These are phyloP conservation scores for Boletus vermiculosoides DNA, from an alignment of 768 basidiomycete species.

Conservation along the genomic window DNA sequence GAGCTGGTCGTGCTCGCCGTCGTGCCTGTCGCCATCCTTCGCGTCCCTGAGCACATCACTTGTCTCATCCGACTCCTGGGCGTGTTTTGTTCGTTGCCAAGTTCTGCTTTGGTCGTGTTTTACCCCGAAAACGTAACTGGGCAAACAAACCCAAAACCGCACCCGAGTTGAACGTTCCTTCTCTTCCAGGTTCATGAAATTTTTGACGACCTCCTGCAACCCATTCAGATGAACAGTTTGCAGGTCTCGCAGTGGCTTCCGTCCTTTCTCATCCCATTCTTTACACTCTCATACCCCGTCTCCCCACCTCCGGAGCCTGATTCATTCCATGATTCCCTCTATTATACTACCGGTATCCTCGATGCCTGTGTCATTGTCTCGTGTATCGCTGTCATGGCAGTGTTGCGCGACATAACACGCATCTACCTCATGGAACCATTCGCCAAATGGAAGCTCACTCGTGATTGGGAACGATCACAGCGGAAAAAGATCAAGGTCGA, in stretches of 20 bases:
- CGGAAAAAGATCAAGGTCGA: conserved; percentile 17
- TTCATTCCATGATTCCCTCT: conserved; percentile 67
- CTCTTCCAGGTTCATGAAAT: conserved; percentile 31
- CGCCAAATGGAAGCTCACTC: conserved; percentile 70
- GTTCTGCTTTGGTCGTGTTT: conserved; percentile 26
- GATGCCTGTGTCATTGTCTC: conserved; percentile 80
- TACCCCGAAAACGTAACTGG: conserved; percentile 26
- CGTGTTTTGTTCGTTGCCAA: conserved; percentile 9
- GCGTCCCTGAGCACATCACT: conserved; percentile 2
- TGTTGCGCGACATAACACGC: conserved; percentile 77
- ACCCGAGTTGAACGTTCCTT: conserved; percentile 11
- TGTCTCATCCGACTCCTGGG: neutral
- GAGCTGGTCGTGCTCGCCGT: conserved; percentile 1
- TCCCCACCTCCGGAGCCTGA: conserved; percentile 55
- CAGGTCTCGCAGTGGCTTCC: conserved; percentile 44
- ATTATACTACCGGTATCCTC: conserved; percentile 70
- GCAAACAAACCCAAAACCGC: conserved; percentile 35
- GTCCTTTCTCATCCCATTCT: conserved; percentile 61
- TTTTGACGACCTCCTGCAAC: conserved; percentile 34
- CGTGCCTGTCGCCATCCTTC: conserved; percentile 4
- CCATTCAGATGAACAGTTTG: conserved; percentile 37
- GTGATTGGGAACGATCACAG: conserved; percentile 41
- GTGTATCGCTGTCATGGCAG: conserved; percentile 85
- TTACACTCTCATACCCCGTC: conserved; percentile 70
- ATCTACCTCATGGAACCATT: conserved; percentile 77